Conservation (phyloP, 208 protist species). For the Leishmania gerbilli region DNA sequence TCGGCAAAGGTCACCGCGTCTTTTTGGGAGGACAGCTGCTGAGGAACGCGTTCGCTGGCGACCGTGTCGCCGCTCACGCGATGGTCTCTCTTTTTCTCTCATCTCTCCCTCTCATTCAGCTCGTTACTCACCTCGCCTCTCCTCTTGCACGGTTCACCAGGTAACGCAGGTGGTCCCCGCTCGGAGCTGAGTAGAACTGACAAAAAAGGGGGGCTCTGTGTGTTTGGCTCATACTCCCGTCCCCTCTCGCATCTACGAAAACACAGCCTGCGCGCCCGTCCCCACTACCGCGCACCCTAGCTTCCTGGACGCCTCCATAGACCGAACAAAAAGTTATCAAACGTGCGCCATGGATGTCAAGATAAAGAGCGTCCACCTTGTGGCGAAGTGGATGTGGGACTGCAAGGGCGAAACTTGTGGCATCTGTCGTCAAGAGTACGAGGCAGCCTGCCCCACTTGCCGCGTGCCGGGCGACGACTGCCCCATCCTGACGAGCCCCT, state of each 20-base stretch:
- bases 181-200: neutral
- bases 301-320: neutral
- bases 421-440: slow-evolving; percentile 84
- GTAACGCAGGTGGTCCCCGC: neutral
- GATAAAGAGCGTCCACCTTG: slow-evolving; percentile 76
- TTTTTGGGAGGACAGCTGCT: neutral
- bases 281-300: neutral
- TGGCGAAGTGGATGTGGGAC: slow-evolving; percentile 90
- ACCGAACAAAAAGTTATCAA: neutral
- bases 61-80: neutral
- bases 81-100: neutral
- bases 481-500: slow-evolving; percentile 97
- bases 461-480: slow-evolving; percentile 92
- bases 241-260: neutral
- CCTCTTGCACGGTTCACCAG: neutral
- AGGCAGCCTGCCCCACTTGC: slow-evolving; percentile 87
- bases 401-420: slow-evolving; percentile 87
- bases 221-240: neutral
- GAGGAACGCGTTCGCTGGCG: too few relatives aligned
- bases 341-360: slow-evolving; percentile 67
- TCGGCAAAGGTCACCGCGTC: neutral
- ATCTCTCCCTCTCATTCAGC: neutral
- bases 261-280: neutral
- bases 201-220: neutral
- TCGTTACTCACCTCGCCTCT: neutral